Evolutionary conservation across 495 filamentous ascomycete genomes (phyloP), one percentile per base, ranked within the genome.

Genomic region (Podospora comata): DNA sequence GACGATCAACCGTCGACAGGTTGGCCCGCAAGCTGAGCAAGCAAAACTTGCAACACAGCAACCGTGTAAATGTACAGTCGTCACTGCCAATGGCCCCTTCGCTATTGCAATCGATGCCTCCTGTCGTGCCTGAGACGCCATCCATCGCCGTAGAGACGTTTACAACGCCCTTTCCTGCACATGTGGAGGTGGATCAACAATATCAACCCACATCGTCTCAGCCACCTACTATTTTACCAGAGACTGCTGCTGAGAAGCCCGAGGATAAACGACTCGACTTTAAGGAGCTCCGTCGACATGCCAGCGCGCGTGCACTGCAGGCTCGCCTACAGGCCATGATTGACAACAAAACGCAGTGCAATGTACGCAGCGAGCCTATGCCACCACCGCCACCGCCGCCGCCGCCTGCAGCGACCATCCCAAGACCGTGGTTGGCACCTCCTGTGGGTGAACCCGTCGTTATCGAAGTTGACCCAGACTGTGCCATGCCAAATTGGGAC

Each of bases 21-120:
- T 67, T 81, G 60, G 75, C 76, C 20, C 73, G 71, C 65, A 74
- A 76, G 65, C 71, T 80, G 63, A 80, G 78, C 73, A 68, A 71
- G 54, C 79, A 82, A 44, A 74, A 76, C 44, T 69, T 77, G 26
- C 74, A 71, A 66, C 57, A 69, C 23, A 48, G 66, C 56, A 67
- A 62, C 34, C 48, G 30, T 13, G 55, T 20, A 5, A 20, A 28
- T 20, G 57, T 26, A 32, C 67, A 65, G 60, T 67, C 34, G 2
- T 56, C 61, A 7, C 1, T 5, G 20, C 59, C 5, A 18, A n/a
- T 28, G 3, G 5, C 18, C 27, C 67, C 34, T 28, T 30, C 3
- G 57, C 62, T 34, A n/a, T 16, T 19, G 18, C 67, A 54, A 28
- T 54, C 39, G 56, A 26, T 23, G n/a, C 13, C 55, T 13, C 27